Percentiles rank a stretch among this genome's conserved stretches.
Conservation (phyloP, 2,329 filamentous ascomycete species). For the Colletotrichum kahawae region DNA sequence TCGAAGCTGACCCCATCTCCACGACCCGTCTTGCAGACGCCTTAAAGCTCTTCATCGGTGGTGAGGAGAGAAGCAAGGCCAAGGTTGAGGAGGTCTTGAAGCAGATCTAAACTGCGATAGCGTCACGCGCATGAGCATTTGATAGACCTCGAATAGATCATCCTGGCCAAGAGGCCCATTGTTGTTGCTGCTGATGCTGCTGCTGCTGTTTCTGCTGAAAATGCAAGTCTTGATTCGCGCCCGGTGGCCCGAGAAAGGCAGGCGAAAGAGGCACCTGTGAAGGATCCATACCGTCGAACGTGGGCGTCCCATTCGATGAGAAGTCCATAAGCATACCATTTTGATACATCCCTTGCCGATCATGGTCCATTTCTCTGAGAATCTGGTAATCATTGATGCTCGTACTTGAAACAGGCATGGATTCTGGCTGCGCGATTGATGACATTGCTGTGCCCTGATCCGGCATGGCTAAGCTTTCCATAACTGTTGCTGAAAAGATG, state of each 20-base stretch:
- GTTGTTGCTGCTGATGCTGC: neutral
- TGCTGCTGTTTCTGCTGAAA: neutral
- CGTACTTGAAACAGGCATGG: neutral
- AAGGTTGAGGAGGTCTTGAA: conserved; percentile 39
- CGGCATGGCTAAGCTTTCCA: neutral
- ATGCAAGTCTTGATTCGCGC: neutral
- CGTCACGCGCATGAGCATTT: neutral
- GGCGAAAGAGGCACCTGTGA: neutral
- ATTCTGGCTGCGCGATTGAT: neutral
- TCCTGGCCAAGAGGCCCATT: conserved; percentile 10
- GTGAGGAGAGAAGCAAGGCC: conserved; percentile 40
- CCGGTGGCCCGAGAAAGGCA: neutral
- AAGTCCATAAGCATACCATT: neutral
- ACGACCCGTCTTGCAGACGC: conserved; percentile 42
- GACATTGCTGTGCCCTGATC: neutral
- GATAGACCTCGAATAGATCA: neutral
- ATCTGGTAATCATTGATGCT: neutral
- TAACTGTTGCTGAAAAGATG: neutral
- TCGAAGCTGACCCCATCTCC: conserved; percentile 41
- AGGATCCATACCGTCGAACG: neutral
- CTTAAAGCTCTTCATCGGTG: conserved; percentile 44
- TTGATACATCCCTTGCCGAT: neutral
- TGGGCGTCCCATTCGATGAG: neutral
- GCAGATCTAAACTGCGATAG: conserved; percentile 20
- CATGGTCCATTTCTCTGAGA: neutral